Evolutionary conservation across 805 yeast genomes (phyloP).

Genomic region (Torulaspora microellipsoides): DNA sequence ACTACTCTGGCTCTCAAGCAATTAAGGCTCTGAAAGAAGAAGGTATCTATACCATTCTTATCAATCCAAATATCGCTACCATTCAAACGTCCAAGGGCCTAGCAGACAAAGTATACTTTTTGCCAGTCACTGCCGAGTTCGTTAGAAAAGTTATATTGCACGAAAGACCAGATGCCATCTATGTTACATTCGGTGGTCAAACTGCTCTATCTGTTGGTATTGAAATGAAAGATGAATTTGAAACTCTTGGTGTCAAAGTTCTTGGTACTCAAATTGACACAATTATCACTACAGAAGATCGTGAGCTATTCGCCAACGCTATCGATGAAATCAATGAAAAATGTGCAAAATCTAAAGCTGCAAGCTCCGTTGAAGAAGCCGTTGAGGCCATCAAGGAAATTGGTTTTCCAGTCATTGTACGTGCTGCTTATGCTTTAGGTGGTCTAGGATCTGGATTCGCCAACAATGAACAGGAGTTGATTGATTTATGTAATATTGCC

Average conservation of each 20-base stretch:
- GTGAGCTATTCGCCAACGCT: constrained; percentile 90
- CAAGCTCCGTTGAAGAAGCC: constrained; percentile 76
- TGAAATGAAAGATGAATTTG: constrained; percentile 91
- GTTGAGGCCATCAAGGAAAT: constrained; percentile 76
- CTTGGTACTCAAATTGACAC: constrained; percentile 96
- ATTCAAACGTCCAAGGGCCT: constrained; percentile 97
- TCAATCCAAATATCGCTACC: constrained; percentile 97
- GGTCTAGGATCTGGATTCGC: constrained; percentile 99
- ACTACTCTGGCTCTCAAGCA: constrained; percentile 98
- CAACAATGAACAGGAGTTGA: constrained; percentile 74
- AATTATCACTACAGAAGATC: constrained; percentile 94
- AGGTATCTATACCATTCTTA: constrained; percentile 91
- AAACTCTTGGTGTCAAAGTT: constrained; percentile 79
- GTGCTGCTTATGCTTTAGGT: constrained; percentile 97
- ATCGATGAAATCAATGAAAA: constrained; percentile 94
- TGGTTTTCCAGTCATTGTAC: constrained; percentile 92
- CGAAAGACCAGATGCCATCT: constrained; percentile 96
- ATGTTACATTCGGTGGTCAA: constrained; percentile 98
- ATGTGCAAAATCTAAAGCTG: constrained; percentile 91
- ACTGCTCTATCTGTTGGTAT: constrained; percentile 97
- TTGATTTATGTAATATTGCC: constrained; percentile 81
- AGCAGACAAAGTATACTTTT: constrained; percentile 95
- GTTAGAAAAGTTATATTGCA: constrained; percentile 91
- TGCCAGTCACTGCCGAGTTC: constrained; percentile 96
- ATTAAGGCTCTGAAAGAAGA: constrained; percentile 97